phyloP scores from a whole-genome alignment of 305 asterid species.

The Fraxinus sp. region DNA sequence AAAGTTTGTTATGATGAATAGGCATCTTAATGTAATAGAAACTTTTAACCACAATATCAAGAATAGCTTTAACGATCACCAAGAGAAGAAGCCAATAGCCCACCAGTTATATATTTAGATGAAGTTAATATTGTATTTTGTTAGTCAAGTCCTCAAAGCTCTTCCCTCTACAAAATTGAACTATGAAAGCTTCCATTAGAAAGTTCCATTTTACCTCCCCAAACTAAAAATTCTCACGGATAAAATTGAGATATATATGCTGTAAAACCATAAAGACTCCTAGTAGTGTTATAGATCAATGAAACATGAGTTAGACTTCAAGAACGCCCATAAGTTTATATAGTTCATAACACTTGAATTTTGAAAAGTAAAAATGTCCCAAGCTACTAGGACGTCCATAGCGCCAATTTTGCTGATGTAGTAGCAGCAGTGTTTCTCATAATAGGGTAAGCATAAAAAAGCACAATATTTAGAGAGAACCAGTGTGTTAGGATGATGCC shows the following conservation, averaged over 20 bases:
- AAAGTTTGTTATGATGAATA: neutral
- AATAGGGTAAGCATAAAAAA: neutral
- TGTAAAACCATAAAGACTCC: neutral
- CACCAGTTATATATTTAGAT: neutral
- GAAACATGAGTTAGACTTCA: neutral
- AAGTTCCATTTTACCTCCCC: neutral
- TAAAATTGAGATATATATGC: neutral
- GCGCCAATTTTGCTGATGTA: neutral
- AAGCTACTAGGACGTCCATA: neutral
- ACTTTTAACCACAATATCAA: neutral
- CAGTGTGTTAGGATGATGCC: neutral
- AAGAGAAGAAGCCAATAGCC: too few species aligned
- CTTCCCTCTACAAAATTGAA: neutral
- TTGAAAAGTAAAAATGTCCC: neutral
- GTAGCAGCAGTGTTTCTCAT: neutral
- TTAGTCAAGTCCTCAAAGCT: neutral
- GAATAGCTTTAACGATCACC: neutral
- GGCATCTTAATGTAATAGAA: neutral
- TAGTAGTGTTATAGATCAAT: neutral
- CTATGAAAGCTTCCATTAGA: neutral
- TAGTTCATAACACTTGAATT: neutral
- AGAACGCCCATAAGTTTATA: neutral
- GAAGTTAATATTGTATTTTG: neutral
- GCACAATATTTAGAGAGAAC: neutral
- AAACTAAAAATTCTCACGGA: neutral